Evolutionary conservation across 495 filamentous ascomycete genomes (phyloP).

Genomic region (Neurospora africana): DNA sequence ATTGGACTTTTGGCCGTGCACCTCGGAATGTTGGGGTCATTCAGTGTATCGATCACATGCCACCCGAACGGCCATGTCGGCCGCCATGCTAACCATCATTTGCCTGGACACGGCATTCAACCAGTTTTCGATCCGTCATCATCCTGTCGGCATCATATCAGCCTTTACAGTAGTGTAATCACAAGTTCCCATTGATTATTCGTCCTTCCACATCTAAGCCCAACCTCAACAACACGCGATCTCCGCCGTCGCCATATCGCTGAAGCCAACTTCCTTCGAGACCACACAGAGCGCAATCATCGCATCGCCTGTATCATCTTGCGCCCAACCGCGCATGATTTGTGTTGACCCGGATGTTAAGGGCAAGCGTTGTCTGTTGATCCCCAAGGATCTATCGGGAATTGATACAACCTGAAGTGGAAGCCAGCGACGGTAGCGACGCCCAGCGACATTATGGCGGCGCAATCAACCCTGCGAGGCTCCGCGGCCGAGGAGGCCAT

Average conservation of each 20-base stretch:
- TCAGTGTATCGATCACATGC: not conserved
- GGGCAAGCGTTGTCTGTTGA: not conserved
- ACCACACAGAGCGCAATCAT: not conserved
- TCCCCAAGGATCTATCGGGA: not conserved
- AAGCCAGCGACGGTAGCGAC: not conserved
- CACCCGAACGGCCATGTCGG: not conserved
- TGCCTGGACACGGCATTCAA: not conserved
- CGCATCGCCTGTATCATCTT: not conserved
- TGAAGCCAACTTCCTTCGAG: not conserved
- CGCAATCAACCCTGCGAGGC: conserved; percentile 70
- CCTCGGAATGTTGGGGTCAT: not conserved
- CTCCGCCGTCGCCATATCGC: not conserved
- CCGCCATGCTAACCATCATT: not conserved
- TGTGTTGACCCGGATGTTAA: not conserved
- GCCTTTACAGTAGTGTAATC: not conserved
- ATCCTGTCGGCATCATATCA: not conserved
- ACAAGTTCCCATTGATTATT: not conserved
- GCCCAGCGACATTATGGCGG: conserved; percentile 53
- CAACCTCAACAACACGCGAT: not conserved
- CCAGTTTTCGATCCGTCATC: not conserved
- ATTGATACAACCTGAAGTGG: not conserved
- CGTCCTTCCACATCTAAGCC: not conserved
- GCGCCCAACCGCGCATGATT: not conserved
- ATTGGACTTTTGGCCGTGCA: not conserved
- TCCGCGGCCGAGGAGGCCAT: conserved; percentile 57